A percentile compares a stretch with the other conserved stretches of the same genome.
Conservation (phyloP, 805 yeast species). For the Kuraishia cidri region DNA sequence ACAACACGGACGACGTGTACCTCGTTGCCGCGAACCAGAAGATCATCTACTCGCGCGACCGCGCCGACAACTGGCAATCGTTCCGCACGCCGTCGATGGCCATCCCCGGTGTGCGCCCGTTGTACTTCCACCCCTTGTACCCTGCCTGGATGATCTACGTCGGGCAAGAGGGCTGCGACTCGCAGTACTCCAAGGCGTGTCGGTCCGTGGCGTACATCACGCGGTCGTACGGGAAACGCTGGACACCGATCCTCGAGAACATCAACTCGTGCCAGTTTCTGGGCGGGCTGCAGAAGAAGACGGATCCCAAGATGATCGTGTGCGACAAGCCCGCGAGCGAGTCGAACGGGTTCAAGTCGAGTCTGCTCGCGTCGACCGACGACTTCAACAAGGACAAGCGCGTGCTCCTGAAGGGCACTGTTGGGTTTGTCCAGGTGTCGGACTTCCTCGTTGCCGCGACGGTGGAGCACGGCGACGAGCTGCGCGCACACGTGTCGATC, state of each 20-base stretch:
- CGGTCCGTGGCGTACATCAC: constrained; percentile 51
- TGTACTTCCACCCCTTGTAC: constrained; percentile 59
- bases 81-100: constrained; percentile 47
- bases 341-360: constrained; percentile 18
- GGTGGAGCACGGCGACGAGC: constrained; percentile 32
- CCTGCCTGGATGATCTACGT: constrained; percentile 57
- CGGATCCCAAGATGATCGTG: constrained; percentile 41
- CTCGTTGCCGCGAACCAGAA: constrained; percentile 37
- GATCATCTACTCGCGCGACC: constrained; percentile 54
- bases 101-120: constrained; percentile 26
- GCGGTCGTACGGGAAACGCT: constrained; percentile 56
- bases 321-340: constrained; percentile 44
- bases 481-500: constrained; percentile 60
- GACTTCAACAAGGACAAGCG: constrained; percentile 29
- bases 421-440: constrained; percentile 66
- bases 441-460: constrained; percentile 67
- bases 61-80: constrained; percentile 52
- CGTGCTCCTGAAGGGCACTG: constrained; percentile 41
- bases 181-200: constrained; percentile 37
- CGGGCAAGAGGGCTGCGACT: constrained; percentile 53
- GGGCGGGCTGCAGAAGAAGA: constrained; percentile 34
- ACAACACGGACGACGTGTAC: constrained; percentile 42
- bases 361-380: constrained; percentile 39
- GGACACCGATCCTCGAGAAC: constrained; percentile 44
- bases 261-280: constrained; percentile 60